A percentile compares a stretch with the other conserved stretches of the same genome.
Evolutionary conservation across 2,329 filamentous ascomycete species (phyloP).

Genomic region (Aspergillus awamori): DNA sequence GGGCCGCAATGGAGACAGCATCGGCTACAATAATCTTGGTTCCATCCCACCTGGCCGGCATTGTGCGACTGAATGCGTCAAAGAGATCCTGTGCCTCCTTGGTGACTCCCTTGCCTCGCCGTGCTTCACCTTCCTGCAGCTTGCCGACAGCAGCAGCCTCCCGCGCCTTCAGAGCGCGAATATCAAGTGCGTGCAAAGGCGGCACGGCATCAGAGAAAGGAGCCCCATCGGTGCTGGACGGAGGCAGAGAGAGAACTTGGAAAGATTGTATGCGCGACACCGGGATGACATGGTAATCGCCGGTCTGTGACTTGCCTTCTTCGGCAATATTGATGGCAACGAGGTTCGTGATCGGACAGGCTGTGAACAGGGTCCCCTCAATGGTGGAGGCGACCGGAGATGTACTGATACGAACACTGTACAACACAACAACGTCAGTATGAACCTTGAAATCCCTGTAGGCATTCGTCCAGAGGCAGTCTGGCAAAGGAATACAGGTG

Average conservation of each 20-base stretch:
- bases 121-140: conserved; percentile 60
- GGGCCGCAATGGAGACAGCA: conserved; percentile 60
- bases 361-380: conserved; percentile 66
- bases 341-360: conserved; percentile 62
- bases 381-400: conserved; percentile 54
- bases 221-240: conserved; percentile 35
- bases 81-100: conserved; percentile 66
- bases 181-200: conserved; percentile 52
- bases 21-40: conserved; percentile 63
- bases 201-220: conserved; percentile 54
- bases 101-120: conserved; percentile 62
- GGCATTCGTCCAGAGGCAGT: not conserved
- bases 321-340: conserved; percentile 61
- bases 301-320: conserved; percentile 45
- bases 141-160: conserved; percentile 60
- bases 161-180: conserved; percentile 56
- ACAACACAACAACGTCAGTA: conserved; percentile 10
- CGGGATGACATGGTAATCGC: conserved; percentile 64
- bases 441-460: not conserved
- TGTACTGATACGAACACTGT: conserved; percentile 62
- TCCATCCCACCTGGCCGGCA: conserved; percentile 63
- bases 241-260: conserved; percentile 53
- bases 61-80: conserved; percentile 63
- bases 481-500: not conserved
- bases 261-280: conserved; percentile 62